Conservation (phyloP, 2,329 filamentous ascomycete genomes). For the Elsinoe necatrix region DNA sequence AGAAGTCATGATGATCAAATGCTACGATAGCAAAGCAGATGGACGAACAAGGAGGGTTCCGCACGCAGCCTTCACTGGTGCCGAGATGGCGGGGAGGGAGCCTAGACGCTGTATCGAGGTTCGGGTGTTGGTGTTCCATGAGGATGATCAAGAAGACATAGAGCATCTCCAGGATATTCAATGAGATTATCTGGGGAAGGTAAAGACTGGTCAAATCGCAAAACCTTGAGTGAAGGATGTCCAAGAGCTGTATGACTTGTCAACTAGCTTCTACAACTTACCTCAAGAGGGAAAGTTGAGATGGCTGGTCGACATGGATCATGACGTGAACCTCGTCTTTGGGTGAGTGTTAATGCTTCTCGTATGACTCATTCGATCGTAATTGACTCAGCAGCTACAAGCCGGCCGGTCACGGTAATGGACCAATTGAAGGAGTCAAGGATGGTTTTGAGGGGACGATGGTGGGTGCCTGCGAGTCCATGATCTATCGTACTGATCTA, state of each 20-base stretch:
- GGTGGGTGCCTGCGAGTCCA: neutral
- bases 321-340: neutral
- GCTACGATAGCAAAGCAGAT: slow-evolving; percentile 51
- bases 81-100: slow-evolving; percentile 35
- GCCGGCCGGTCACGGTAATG: slow-evolving; percentile 4
- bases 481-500: neutral
- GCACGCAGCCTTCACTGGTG: slow-evolving; percentile 49
- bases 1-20: slow-evolving; percentile 53
- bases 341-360: neutral
- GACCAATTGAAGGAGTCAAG: slow-evolving; percentile 13
- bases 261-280: neutral
- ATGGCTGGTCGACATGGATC: neutral
- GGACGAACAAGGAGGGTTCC: slow-evolving; percentile 46
- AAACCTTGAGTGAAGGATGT: neutral
- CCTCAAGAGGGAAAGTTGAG: neutral
- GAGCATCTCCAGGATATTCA: neutral
- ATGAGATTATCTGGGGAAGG: no score
- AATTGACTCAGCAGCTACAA: neutral
- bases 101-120: slow-evolving; percentile 51
- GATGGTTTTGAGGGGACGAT: slow-evolving; percentile 16
- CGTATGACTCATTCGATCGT: neutral
- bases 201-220: no score
- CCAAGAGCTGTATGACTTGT: slow-evolving; percentile 3
- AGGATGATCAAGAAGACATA: slow-evolving; percentile 15
- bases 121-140: slow-evolving; percentile 43